These are phyloP conservation scores for Ophiostoma australiae DNA, from an alignment of 2,329 filamentous ascomycete genomes.

Conservation along the genomic window DNA sequence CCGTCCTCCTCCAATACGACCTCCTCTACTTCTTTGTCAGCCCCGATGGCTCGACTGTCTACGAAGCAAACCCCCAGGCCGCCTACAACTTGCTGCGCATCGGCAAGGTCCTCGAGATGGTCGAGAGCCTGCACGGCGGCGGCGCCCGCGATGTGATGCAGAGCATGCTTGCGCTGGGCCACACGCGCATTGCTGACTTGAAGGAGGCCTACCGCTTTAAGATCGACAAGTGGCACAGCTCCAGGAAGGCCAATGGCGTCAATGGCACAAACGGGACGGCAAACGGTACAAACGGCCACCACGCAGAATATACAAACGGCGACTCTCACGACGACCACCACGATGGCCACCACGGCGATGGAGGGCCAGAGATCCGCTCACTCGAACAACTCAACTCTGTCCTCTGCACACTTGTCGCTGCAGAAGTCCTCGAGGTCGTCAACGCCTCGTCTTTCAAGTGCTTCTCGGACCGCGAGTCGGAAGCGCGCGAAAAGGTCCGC, in stretches of 20 bases:
- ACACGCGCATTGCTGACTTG: conserved; percentile 67
- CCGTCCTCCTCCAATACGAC: conserved; percentile 82
- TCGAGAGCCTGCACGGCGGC: conserved; percentile 69
- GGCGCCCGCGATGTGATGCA: conserved; percentile 69
- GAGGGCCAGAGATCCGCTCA: conserved; percentile 41
- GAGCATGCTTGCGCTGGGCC: conserved; percentile 70
- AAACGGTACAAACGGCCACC: conserved; percentile 13
- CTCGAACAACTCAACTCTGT: conserved; percentile 47
- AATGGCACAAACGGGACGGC: conserved; percentile 12
- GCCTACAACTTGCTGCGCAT: conserved; percentile 78
- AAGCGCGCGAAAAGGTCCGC: conserved; percentile 60
- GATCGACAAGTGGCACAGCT: conserved; percentile 26
- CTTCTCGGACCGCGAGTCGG: conserved; percentile 54
- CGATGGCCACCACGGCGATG: neutral
- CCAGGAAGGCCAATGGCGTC: conserved; percentile 28
- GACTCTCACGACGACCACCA: conserved; percentile 27
- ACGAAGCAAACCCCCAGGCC: conserved; percentile 75
- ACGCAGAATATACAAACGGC: conserved; percentile 31
- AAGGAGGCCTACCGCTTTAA: conserved; percentile 53
- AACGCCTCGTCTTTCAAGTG: conserved; percentile 53
- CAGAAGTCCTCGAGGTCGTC: conserved; percentile 65
- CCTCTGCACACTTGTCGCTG: conserved; percentile 53
- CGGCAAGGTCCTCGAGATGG: conserved; percentile 73
- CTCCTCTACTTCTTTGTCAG: conserved; percentile 67
- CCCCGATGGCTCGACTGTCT: conserved; percentile 53